Conservation (phyloP, 768 basidiomycete species). For the Mycena leptocephala region DNA sequence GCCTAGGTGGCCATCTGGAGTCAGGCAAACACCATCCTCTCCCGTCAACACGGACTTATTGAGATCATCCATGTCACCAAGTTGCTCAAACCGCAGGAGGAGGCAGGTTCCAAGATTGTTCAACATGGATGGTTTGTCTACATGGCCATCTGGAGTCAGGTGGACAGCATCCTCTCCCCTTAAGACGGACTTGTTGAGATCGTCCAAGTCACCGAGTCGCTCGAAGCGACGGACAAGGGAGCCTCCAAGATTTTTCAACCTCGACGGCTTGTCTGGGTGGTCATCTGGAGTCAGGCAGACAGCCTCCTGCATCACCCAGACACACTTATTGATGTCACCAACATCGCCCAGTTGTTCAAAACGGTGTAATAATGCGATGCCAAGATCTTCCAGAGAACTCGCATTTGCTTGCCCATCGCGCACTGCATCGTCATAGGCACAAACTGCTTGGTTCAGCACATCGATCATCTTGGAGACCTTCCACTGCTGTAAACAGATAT, state of each 20-base stretch:
- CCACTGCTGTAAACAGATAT: constrained; percentile 10
- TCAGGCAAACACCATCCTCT: not conserved
- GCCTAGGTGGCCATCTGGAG: too few species aligned
- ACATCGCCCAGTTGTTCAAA: not conserved
- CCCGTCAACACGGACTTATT: constrained; percentile 36
- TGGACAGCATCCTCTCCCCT: constrained; percentile 4
- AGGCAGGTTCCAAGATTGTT: not conserved
- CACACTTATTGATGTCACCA: not conserved
- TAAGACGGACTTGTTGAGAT: not conserved
- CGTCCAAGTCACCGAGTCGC: too few species aligned
- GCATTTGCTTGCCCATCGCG: not conserved
- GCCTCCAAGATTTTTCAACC: too few species aligned
- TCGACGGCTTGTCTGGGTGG: too few species aligned
- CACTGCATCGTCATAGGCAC: constrained; percentile 6
- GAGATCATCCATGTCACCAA: constrained; percentile 39
- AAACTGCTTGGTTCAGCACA: constrained; percentile 1
- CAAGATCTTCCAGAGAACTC: not conserved
- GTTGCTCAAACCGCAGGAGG: not conserved
- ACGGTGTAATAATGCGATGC: not conserved
- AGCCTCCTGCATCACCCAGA: not conserved
- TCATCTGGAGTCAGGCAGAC: not conserved
- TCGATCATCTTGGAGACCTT: not conserved
- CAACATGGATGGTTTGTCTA: not conserved
- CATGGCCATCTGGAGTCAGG: not conserved
- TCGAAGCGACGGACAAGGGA: too few species aligned